Evolutionary conservation across 371 early-diverging fungal species (phyloP).

Genomic region (Polyrhizophydium stewartii): DNA sequence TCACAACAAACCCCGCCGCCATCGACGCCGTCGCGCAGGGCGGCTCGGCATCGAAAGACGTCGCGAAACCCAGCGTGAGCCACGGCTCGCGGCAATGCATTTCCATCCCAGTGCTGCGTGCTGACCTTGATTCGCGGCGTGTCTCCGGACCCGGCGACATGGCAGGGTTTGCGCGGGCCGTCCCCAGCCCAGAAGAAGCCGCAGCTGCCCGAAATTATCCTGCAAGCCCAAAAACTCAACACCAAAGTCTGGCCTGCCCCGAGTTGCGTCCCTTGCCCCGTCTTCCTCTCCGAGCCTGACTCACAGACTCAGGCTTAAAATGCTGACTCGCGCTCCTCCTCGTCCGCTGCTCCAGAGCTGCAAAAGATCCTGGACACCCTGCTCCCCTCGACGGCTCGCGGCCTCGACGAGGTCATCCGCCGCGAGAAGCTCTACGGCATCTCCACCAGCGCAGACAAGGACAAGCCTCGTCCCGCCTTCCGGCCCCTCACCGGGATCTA

Average conservation of each 20-base stretch:
- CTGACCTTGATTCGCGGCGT: neutral
- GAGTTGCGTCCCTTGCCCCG: neutral
- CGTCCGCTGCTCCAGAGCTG: neutral
- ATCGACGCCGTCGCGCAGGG: neutral
- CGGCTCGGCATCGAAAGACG: neutral
- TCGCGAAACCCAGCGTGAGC: neutral
- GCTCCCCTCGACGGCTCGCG: conserved; percentile 5
- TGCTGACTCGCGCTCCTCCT: neutral
- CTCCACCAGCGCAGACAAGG: conserved; percentile 10
- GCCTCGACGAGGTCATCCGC: conserved; percentile 16
- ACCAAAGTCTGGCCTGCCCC: conserved; percentile 10
- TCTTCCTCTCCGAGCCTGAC: neutral
- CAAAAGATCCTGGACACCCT: conserved; percentile 4
- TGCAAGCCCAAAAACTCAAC: conserved; percentile 4
- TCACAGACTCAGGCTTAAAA: neutral
- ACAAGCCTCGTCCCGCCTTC: conserved; percentile 1
- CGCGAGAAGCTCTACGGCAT: conserved; percentile 19
- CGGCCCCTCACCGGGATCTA: conserved; percentile 12
- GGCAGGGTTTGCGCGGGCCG: neutral
- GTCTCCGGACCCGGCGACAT: neutral
- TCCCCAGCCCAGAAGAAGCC: neutral
- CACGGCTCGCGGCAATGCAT: neutral
- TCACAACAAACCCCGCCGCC: conserved; percentile 6
- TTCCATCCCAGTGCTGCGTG: too few relatives aligned
- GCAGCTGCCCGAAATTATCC: neutral